Base-by-base conservation (phyloP, 2,329 filamentous ascomycete genomes). In the Truncatella angustata region DNA sequence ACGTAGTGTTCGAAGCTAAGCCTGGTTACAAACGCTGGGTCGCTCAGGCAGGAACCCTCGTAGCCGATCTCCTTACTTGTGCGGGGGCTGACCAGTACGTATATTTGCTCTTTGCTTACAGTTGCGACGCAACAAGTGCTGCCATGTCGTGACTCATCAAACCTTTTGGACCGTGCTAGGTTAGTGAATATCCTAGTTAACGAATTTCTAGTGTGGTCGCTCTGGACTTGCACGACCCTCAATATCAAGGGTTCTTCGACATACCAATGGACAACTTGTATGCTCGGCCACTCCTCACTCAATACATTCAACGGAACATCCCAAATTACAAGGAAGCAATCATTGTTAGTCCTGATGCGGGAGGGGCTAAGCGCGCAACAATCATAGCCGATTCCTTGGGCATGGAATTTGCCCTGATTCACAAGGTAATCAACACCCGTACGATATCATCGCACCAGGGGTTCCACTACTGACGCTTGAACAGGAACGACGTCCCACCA, bases 11-110 rank as follows among this genome's bases (percentile, higher is more conserved):
- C 68, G 83, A 91, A 68, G 86, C 90, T 18, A 92, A 93, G 67
- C 90, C 92, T 6, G 94, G 94, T 47, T 99, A 99, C 72, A 94
- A 94, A 76, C 91, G 96, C 74, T 99, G 94, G 94, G 93, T 99
- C 57, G 94, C 94, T 20, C 94, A 97, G 74, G 92, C 94, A 37
- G 94, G 94, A 54, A 97, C 92, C 26, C 81, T 99, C 52, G 88
- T 99, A 45, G 94, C 94, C 47, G 92, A 97, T 68, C 83, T 99
- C 40, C 79, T 99, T 59, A 97, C 91, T 36, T 97, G 92, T 72
- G 93, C 94, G 57, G 94, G 94, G 58, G 91, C 94, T 42, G 93
- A 99, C 70, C 94, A 97, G 87, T 94, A 72, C 59, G 72, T 73
- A 50, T 63, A 28, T 42, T 43, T 39, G 4, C n/a, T 3, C n/a